Evolutionary conservation across 257 asterid species (phyloP).

Genomic region (Primulina tabacum): DNA sequence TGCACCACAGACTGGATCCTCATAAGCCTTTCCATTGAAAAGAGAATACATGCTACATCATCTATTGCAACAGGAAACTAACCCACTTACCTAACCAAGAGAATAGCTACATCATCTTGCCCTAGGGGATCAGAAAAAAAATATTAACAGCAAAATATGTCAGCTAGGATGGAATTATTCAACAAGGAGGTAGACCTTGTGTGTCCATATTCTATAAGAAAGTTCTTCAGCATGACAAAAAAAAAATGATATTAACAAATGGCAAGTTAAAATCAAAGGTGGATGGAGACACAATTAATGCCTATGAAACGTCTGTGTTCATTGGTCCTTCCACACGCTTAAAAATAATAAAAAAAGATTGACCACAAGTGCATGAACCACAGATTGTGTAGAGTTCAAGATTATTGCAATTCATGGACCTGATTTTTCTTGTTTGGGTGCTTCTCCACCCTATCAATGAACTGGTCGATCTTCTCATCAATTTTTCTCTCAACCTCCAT

Average conservation of each 20-base stretch:
- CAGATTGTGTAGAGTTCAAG: slow-evolving; percentile 7
- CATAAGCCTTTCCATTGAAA: background rate
- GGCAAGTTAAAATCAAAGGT: background rate
- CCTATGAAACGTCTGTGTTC: slow-evolving; percentile 10
- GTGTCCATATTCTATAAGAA: background rate
- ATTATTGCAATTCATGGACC: slow-evolving; percentile 40
- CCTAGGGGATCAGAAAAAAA: background rate
- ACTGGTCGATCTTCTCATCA: slow-evolving; percentile 82
- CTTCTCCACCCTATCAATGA: slow-evolving; percentile 89
- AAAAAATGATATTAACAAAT: background rate
- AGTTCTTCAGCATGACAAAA: background rate
- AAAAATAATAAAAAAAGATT: slow-evolving; percentile 7
- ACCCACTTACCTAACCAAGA: background rate
- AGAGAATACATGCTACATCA: background rate
- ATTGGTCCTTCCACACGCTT: background rate
- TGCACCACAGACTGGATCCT: slow-evolving; percentile 1
- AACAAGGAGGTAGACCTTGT: slow-evolving; percentile 5
- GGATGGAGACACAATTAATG: slow-evolving; percentile 11
- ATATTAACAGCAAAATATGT: background rate
- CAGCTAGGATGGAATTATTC: background rate
- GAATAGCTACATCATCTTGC: background rate
- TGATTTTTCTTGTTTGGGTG: slow-evolving; percentile 93
- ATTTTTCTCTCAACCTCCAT: slow-evolving; percentile 75
- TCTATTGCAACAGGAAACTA: background rate
- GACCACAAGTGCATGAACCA: background rate